Evolutionary conservation across 208 protist genomes (phyloP).

Genomic region (Leishmania tarentolae): DNA sequence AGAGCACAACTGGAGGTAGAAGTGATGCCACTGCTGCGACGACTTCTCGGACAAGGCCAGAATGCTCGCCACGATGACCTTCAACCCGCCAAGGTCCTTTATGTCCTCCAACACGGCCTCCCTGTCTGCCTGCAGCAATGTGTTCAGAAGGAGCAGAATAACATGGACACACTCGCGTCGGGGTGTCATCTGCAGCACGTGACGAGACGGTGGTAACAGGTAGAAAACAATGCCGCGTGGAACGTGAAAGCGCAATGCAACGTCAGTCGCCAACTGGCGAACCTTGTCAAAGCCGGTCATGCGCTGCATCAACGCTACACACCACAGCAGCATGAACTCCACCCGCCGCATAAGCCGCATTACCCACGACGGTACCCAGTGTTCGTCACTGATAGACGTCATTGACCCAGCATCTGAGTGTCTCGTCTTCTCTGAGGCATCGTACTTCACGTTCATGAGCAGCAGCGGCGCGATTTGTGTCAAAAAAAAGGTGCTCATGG

Average conservation of each 20-base stretch:
- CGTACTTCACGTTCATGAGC: constrained; percentile 23
- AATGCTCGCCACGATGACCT: constrained; percentile 44
- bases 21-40: constrained; percentile 57
- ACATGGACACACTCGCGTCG: constrained; percentile 42
- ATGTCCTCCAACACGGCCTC: constrained; percentile 26
- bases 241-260: constrained; percentile 30
- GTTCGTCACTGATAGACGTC: constrained; percentile 1
- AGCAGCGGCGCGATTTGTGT: constrained; percentile 30
- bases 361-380: constrained; percentile 35
- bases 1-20: constrained; percentile 45
- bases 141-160: constrained; percentile 33
- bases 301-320: constrained; percentile 40
- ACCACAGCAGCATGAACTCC: constrained; percentile 50
- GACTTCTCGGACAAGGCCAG: constrained; percentile 39
- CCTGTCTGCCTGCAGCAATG: constrained; percentile 29
- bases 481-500: constrained; percentile 33
- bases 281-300: constrained; percentile 31
- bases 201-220: constrained; percentile 5
- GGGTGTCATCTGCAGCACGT: constrained; percentile 16
- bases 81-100: constrained; percentile 39
- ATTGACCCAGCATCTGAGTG: constrained; percentile 18
- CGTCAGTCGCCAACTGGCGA: constrained; percentile 5
- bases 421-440: constrained; percentile 8
- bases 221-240: constrained; percentile 23
- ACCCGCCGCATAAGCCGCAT: constrained; percentile 36